Percentiles rank a stretch among this genome's conserved stretches.
These are phyloP conservation scores for Excoecaria agallocha DNA, from an alignment of 345 rosid species.

Conservation along the genomic window DNA sequence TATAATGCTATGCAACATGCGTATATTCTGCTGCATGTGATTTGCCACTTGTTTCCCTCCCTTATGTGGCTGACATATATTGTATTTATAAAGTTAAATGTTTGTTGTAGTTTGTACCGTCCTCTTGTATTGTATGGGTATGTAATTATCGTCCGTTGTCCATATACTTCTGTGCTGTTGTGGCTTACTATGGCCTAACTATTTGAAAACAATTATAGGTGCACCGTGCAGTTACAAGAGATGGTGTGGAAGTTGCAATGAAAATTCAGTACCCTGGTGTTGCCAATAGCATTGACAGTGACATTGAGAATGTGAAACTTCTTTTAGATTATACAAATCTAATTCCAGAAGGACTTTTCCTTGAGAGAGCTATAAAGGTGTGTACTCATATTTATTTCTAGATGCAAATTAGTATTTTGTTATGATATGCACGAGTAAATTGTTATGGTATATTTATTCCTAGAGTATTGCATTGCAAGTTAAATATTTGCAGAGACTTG, in stretches of 20 bases:
- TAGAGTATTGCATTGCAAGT: neutral
- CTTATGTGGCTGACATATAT: neutral
- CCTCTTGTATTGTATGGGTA: neutral
- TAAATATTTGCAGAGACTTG: neutral
- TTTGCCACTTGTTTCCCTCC: neutral
- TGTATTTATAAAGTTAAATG: neutral
- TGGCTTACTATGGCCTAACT: conserved; percentile 7
- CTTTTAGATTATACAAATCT: conserved; percentile 77
- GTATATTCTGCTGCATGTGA: neutral
- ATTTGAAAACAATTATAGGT: conserved; percentile 53
- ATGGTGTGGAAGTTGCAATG: conserved; percentile 74
- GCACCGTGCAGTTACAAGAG: conserved; percentile 76
- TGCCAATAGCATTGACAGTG: conserved; percentile 93
- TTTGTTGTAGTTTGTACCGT: neutral
- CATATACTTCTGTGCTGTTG: neutral
- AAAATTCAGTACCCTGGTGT: conserved; percentile 99
- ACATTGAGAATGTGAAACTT: conserved; percentile 88
- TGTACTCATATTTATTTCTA: neutral
- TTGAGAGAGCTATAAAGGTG: conserved; percentile 95
- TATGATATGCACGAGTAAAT: neutral
- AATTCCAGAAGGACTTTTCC: conserved; percentile 88
- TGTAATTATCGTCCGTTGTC: neutral
- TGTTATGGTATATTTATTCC: neutral
- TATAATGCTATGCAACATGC: too few species aligned
- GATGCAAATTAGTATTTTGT: neutral